Percentiles rank a stretch among this genome's conserved stretches.
Conservation (phyloP, 2,329 filamentous ascomycete species). For the Alternaria tenuissima region DNA sequence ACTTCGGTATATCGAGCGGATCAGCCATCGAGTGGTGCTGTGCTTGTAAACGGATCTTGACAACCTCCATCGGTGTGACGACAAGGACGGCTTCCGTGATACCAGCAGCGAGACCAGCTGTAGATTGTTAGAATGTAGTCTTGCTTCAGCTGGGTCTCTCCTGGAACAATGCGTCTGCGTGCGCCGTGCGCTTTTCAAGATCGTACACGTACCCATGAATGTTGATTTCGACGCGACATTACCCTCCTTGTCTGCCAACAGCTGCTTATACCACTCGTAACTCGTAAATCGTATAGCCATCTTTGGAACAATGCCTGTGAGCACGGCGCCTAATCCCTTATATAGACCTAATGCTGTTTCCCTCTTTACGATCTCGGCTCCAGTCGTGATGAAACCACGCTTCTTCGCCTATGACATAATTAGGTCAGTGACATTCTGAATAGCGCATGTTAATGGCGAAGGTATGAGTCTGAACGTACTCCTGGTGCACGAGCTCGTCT, state of each 20-base stretch:
- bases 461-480: constrained; percentile 56
- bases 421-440: constrained; percentile 23
- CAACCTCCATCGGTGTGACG: constrained; percentile 98
- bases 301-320: constrained; percentile 97
- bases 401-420: constrained; percentile 65
- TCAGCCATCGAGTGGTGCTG: constrained; percentile 99
- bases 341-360: constrained; percentile 94
- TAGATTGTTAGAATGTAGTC: constrained; percentile 20
- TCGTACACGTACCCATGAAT: constrained; percentile 67
- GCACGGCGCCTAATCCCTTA: constrained; percentile 95
- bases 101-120: constrained; percentile 88
- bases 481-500: constrained; percentile 83
- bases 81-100: constrained; percentile 96
- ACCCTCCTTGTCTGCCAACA: constrained; percentile 74
- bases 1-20: constrained; percentile 94
- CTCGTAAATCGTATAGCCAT: constrained; percentile 99
- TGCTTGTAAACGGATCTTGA: constrained; percentile 98
- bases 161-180: neutral
- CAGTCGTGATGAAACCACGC: constrained; percentile 87
- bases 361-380: constrained; percentile 82
- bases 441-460: neutral
- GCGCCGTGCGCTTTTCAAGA: neutral
- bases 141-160: neutral
- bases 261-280: constrained; percentile 93
- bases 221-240: constrained; percentile 74